Base-by-base conservation (phyloP, 2,329 filamentous ascomycete genomes). In the Aspergillus sp. region DNA sequence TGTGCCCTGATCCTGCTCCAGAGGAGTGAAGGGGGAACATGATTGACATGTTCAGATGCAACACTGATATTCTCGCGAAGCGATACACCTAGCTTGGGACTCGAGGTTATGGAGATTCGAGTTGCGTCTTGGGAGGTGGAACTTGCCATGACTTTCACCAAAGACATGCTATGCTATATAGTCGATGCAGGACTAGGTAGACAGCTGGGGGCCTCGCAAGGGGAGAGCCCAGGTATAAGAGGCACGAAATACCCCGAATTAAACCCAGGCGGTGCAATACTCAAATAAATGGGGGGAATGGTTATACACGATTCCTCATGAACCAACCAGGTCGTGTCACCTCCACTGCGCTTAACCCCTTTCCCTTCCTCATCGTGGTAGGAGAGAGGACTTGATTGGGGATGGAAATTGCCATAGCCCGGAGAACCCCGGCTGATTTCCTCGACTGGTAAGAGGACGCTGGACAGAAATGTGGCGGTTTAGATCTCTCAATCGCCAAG, bases 1-100 rank as follows among this genome's bases (percentile, higher is more conserved):
- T 74, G 65, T 20, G 78, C 73, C 49, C 87, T 80, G 29, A 86
- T 73, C 45, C 77, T 78, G 52, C 77, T 81, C 87, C 87, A 90
- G 26, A 73, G 65, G 4, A 82, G 61, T 6, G 73, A 62, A 24
- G 32, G 24, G 18, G 49, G 29, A 20, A 26, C 49, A 29, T 58
- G 39, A 14, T 54, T 60, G 9, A 55, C 56, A 9, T 60, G 56
- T 3, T 42, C 54, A 52, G 54, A 58, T 2, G 46, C 55, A 24
- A 63, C 18, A 4, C 59, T 58, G 45, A 64, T 47, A 16, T 47
- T 20, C 45, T 63, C 62, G 22, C 62, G 63, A 24, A 70, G 46
- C 3, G 65, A 56, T 39, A 62, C 20, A 18, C 62, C 61, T 20
- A 63, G 47, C 51, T 70, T 68, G 24, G 56, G 60, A 6, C 51